phyloP scores from a whole-genome alignment of 768 basidiomycete genomes.

The Suillus discolor region DNA sequence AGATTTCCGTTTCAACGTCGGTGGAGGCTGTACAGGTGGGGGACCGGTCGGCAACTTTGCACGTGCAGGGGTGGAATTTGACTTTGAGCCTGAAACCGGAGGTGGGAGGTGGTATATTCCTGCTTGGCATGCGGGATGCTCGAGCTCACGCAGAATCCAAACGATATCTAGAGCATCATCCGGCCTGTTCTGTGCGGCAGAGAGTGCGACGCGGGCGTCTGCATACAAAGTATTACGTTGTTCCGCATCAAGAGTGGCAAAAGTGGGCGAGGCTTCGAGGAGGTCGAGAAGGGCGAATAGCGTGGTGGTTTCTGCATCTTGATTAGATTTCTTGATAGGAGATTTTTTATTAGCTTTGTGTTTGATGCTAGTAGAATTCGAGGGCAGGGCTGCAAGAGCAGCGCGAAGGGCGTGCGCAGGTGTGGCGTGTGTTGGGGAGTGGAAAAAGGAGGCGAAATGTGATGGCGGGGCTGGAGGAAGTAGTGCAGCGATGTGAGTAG shows the following conservation, averaged over 20 bases:
- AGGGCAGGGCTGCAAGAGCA: conserved; percentile 40
- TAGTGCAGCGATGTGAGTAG: conserved; percentile 62
- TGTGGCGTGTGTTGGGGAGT: conserved; percentile 60
- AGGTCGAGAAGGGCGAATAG: conserved; percentile 65
- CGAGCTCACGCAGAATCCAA: conserved; percentile 66
- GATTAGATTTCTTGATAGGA: conserved; percentile 3
- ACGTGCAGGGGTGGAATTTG: conserved; percentile 5
- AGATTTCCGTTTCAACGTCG: conserved; percentile 31
- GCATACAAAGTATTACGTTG: conserved; percentile 50
- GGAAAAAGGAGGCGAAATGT: conserved; percentile 72
- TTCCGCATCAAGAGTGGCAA: conserved; percentile 48
- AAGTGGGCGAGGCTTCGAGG: conserved; percentile 49
- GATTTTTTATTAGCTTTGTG: conserved; percentile 3
- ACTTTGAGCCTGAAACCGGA: conserved; percentile 15
- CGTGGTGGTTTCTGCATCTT: conserved; percentile 32
- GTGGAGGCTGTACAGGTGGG: conserved; percentile 43
- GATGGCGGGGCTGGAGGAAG: conserved; percentile 57
- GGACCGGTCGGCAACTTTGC: conserved; percentile 36
- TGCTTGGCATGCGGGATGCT: conserved; percentile 40
- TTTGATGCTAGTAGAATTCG: conserved; percentile 26
- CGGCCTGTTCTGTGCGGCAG: conserved; percentile 51
- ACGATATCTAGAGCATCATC: conserved; percentile 70
- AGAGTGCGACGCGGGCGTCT: conserved; percentile 61
- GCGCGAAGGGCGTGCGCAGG: conserved; percentile 67
- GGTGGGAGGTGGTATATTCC: conserved; percentile 20